Conservation (phyloP, 164 flowering plant genomes). For the Chimonanthus salicifolius region DNA sequence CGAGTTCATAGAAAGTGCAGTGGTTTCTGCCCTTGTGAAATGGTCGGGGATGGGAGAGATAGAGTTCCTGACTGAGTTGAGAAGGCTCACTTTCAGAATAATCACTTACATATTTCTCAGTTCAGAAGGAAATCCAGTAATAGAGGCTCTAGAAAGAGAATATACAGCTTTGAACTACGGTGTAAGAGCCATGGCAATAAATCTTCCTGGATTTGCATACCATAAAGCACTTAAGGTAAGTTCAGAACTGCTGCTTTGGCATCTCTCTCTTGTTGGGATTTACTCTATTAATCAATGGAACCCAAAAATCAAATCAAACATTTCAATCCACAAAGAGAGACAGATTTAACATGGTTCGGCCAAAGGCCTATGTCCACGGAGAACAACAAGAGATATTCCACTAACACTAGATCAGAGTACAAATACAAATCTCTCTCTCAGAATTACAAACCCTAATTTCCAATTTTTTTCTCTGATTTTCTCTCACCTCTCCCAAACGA, state of each 20-base stretch:
- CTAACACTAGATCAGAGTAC: too few species aligned
- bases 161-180: conserved; percentile 71
- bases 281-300: too few species aligned
- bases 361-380: too few species aligned
- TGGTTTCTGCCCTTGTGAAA: conserved; percentile 43
- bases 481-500: too few species aligned
- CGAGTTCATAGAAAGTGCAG: conserved; percentile 48
- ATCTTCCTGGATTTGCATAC: conserved; percentile 87
- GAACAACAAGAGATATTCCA: too few species aligned
- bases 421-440: too few species aligned
- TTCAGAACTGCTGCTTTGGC: neutral
- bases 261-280: too few species aligned
- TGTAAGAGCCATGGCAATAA: conserved; percentile 85
- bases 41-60: conserved; percentile 65
- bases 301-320: too few species aligned
- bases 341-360: too few species aligned
- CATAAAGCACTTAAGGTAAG: conserved; percentile 76
- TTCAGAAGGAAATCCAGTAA: conserved; percentile 47
- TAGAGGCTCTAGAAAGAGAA: conserved; percentile 69
- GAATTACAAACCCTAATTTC: too few species aligned
- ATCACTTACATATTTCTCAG: conserved; percentile 79
- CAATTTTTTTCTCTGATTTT: too few species aligned
- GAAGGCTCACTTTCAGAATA: conserved; percentile 79
- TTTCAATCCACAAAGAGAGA: too few species aligned
- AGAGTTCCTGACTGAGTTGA: conserved; percentile 71